These are phyloP conservation scores for Aspergillus novofumigatus DNA, from an alignment of 2,329 filamentous ascomycete genomes.

Conservation along the genomic window DNA sequence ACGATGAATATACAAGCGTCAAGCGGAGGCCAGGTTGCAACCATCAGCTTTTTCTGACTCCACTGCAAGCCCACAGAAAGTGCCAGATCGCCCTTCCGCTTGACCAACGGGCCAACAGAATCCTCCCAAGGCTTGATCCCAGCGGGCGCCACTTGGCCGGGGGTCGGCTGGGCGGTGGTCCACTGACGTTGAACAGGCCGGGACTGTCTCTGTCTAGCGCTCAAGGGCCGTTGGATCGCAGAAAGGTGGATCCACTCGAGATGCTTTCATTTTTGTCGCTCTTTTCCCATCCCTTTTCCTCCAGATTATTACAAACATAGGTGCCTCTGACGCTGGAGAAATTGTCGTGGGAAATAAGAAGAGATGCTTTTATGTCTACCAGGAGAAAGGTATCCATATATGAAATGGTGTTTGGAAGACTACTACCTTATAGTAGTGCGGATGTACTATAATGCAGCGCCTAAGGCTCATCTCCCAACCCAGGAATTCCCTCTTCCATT, in stretches of 20 bases:
- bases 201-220: conserved; percentile 15
- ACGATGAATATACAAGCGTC: not conserved
- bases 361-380: not conserved
- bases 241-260: conserved; percentile 8
- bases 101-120: conserved; percentile 6
- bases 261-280: conserved; percentile 11
- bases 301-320: no score
- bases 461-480: conserved; percentile 6
- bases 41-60: conserved; percentile 1
- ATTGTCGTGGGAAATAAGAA: not conserved
- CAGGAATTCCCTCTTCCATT: conserved; percentile 9
- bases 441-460: not conserved
- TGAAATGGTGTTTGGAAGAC: not conserved
- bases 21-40: conserved; percentile 8
- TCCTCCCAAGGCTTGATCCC: conserved; percentile 16
- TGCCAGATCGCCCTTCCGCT: conserved; percentile 17
- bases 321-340: not conserved
- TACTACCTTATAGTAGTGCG: no score
- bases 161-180: conserved; percentile 8
- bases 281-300: conserved; percentile 1
- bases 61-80: conserved; percentile 11
- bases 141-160: conserved; percentile 18
- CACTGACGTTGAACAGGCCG: conserved; percentile 17
- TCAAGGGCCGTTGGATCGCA: conserved; percentile 19
- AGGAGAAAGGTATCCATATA: not conserved